phyloP scores from a whole-genome alignment of 495 filamentous ascomycete genomes.

The Penicillium goetzii region DNA sequence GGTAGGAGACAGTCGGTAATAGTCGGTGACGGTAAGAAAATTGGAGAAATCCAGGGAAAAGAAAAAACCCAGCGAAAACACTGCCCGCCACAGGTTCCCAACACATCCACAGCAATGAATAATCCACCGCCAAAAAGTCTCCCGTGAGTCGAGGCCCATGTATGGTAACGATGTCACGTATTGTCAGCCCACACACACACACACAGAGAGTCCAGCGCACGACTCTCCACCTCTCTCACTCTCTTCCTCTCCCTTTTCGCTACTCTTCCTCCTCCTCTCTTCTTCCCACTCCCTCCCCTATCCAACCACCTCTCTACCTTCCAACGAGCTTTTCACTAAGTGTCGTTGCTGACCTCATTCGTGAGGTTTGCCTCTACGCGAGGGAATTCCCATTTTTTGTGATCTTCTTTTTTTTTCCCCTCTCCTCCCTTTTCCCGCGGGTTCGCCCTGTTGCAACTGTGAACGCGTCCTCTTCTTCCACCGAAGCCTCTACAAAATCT shows the following conservation, averaged over 20 bases:
- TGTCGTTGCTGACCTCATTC: constrained; percentile 48
- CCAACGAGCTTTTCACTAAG: constrained; percentile 60
- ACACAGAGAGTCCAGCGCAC: background rate
- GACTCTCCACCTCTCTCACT: constrained; percentile 15
- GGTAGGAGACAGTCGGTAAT: background rate
- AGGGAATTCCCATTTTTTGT: constrained; percentile 30
- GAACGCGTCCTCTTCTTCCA: constrained; percentile 7
- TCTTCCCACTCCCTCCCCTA: constrained; percentile 23
- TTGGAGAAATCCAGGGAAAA: background rate
- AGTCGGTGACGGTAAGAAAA: background rate
- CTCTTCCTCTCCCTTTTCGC: constrained; percentile 23
- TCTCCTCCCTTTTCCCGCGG: constrained; percentile 14
- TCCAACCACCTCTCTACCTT: constrained; percentile 23
- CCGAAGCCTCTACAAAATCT: background rate
- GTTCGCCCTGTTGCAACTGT: constrained; percentile 7
- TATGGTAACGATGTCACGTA: constrained; percentile 22
- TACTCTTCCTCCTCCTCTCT: constrained; percentile 25
- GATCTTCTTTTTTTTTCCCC: constrained; percentile 21
- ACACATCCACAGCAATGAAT: background rate
- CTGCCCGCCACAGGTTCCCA: background rate
- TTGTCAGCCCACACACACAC: constrained; percentile 15
- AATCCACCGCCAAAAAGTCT: constrained; percentile 1
- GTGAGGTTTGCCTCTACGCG: constrained; percentile 38
- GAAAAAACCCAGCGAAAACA: constrained; percentile 1
- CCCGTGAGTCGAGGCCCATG: constrained; percentile 11